phyloP scores from a whole-genome alignment of 352 stramenopile species.

The Globisporangium nagaii region DNA sequence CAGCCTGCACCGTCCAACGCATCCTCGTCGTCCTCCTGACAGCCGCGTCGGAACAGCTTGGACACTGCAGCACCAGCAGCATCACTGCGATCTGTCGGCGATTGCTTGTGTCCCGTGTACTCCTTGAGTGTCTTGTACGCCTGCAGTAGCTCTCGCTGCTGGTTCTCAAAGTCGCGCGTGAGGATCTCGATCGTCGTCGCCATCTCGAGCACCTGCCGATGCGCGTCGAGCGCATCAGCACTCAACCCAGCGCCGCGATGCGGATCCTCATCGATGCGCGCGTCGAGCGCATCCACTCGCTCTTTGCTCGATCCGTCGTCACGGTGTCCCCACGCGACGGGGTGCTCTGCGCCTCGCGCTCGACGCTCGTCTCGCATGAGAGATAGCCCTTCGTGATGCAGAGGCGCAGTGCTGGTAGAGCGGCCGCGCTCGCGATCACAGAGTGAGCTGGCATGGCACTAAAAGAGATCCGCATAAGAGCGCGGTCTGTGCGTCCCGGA shows the following conservation, averaged over 20 bases:
- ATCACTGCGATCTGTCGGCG: background rate
- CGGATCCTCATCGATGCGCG: background rate
- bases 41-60: background rate
- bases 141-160: slow-evolving; percentile 42
- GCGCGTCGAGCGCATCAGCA: slow-evolving; percentile 32
- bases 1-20: background rate
- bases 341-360: background rate
- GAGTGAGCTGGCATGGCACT: background rate
- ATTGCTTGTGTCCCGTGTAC: slow-evolving; percentile 9
- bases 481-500: too few relatives aligned
- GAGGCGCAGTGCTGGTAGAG: background rate
- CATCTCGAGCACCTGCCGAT: slow-evolving; percentile 64
- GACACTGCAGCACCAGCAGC: background rate
- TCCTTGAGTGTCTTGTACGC: slow-evolving; percentile 56
- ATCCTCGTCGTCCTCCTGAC: background rate
- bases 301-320: background rate
- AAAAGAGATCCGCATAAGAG: too few relatives aligned
- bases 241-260: slow-evolving; percentile 1
- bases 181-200: slow-evolving; percentile 55
- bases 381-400: background rate
- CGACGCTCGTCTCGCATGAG: background rate
- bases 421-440: background rate
- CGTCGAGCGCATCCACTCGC: background rate
- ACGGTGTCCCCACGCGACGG: background rate
- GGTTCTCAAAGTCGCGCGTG: slow-evolving; percentile 47